These are phyloP conservation scores for Citeromyces hawaiiensis DNA, from an alignment of 1,139 yeast genomes.

Conservation along the genomic window DNA sequence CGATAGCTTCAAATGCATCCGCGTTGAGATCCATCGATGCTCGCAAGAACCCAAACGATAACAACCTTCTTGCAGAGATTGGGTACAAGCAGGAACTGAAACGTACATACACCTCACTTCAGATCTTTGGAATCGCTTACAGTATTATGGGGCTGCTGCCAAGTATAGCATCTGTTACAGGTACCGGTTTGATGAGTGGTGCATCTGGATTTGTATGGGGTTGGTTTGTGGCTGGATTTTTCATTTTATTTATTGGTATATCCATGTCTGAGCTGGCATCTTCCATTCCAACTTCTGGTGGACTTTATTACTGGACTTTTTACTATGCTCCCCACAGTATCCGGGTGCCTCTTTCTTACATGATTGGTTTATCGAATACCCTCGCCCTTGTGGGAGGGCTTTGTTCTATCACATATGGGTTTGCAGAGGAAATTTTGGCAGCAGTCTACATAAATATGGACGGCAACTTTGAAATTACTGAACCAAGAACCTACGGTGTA, in stretches of 20 bases:
- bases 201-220: constrained; percentile 28
- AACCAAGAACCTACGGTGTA: constrained; percentile 33
- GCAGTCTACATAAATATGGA: constrained; percentile 36
- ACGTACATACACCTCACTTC: constrained; percentile 37
- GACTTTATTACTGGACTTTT: constrained; percentile 54
- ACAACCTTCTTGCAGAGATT: constrained; percentile 16
- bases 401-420: constrained; percentile 46
- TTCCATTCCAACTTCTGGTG: constrained; percentile 55
- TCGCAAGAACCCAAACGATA: constrained; percentile 18
- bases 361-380: constrained; percentile 46
- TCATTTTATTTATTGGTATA: constrained; percentile 44
- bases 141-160: constrained; percentile 41
- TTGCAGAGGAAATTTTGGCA: constrained; percentile 32
- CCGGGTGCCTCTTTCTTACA: constrained; percentile 33
- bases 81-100: constrained; percentile 28
- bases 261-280: constrained; percentile 40
- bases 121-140: constrained; percentile 37
- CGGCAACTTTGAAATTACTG: constrained; percentile 28
- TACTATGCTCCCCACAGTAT: constrained; percentile 28
- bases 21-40: constrained; percentile 15
- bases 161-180: constrained; percentile 35
- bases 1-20: constrained; percentile 11
- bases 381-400: constrained; percentile 35
- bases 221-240: constrained; percentile 24
- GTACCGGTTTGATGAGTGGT: constrained; percentile 33